Conservation (phyloP, 768 basidiomycete species). For the Leccinum incarnatum region DNA sequence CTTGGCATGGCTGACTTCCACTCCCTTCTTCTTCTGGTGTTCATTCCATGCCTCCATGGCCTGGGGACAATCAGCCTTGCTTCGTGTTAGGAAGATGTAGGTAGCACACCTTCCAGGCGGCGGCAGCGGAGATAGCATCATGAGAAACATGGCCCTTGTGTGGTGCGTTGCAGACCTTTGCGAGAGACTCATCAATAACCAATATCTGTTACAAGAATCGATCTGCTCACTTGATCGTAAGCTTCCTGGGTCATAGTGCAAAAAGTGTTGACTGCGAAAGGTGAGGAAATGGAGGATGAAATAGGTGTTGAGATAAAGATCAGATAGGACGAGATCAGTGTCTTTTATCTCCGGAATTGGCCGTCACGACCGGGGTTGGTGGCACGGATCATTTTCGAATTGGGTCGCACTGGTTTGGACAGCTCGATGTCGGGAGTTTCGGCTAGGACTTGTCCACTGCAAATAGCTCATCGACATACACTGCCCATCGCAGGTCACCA, state of each 20-base stretch:
- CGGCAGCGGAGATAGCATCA: constrained; percentile 66
- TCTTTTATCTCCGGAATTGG: constrained; percentile 15
- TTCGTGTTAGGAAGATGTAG: background rate
- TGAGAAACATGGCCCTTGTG: constrained; percentile 63
- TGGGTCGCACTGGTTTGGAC: constrained; percentile 7
- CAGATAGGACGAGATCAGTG: background rate
- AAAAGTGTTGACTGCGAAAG: background rate
- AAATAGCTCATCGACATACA: background rate
- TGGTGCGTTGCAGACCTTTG: constrained; percentile 45
- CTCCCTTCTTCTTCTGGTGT: constrained; percentile 49
- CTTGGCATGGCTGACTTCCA: constrained; percentile 46
- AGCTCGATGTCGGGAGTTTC: background rate
- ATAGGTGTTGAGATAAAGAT: constrained; percentile 14
- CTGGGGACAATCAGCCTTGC: constrained; percentile 29
- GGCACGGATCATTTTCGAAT: background rate
- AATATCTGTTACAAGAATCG: background rate
- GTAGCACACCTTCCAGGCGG: constrained; percentile 53
- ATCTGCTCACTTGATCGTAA: constrained; percentile 19
- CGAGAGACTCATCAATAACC: background rate
- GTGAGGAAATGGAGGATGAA: background rate
- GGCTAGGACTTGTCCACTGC: background rate
- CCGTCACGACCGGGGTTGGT: background rate
- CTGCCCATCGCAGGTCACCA: background rate
- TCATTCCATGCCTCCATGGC: constrained; percentile 64
- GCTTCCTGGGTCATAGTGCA: constrained; percentile 18